Evolutionary conservation across 164 flowering plant species (phyloP).

Genomic region (Piper longum): DNA sequence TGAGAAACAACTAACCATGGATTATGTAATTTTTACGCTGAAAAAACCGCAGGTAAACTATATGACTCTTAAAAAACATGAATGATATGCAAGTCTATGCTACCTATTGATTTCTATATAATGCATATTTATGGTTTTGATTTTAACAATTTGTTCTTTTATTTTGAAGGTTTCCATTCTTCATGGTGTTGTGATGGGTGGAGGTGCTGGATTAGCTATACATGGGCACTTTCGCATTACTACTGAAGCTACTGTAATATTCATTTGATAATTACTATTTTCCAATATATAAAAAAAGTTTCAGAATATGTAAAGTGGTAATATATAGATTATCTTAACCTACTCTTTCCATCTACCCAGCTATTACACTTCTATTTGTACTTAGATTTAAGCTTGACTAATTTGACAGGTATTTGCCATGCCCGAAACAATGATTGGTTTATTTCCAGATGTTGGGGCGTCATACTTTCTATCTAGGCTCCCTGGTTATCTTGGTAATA

Average conservation of each 20-base stretch:
- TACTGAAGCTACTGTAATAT: constrained; percentile 77
- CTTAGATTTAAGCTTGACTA: too few species aligned
- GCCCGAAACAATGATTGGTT: constrained; percentile 89
- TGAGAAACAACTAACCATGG: constrained; percentile 30
- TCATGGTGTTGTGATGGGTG: constrained; percentile 93
- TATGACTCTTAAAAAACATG: too few species aligned
- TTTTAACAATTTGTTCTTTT: too few species aligned
- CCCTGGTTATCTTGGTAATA: constrained; percentile 76
- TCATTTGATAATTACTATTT: neutral
- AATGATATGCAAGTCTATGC: too few species aligned
- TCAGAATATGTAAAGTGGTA: too few species aligned
- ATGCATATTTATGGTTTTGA: too few species aligned
- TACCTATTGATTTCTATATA: too few species aligned
- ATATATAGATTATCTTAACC: too few species aligned
- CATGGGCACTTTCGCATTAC: constrained; percentile 89
- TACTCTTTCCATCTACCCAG: too few species aligned
- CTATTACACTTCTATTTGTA: too few species aligned
- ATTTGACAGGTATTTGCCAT: constrained; percentile 79
- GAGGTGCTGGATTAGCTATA: constrained; percentile 81
- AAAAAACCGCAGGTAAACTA: constrained; percentile 47
- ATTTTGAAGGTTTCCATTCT: constrained; percentile 63
- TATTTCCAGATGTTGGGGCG: constrained; percentile 89
- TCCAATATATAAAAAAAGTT: too few species aligned
- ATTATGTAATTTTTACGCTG: constrained; percentile 56
- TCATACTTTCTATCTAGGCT: constrained; percentile 76